Evolutionary conservation across 768 basidiomycete genomes (phyloP), one percentile per base, ranked within the genome.

Genomic region (Phanerochaete carnosa): DNA sequence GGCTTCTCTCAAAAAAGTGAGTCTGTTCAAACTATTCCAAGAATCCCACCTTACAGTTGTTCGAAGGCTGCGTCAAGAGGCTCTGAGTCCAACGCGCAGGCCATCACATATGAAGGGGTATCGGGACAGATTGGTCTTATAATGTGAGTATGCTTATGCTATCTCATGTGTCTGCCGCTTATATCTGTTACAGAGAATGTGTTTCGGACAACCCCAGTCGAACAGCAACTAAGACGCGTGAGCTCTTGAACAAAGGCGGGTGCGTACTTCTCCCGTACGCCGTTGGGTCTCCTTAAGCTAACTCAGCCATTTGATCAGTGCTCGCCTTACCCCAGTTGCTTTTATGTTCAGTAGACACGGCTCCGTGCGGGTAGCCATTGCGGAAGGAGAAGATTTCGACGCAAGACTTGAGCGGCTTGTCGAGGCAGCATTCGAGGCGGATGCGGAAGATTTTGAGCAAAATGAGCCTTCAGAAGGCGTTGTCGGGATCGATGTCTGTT

Each of bases 131-230:
- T 87, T 55, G 88, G 86, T 1, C 66, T 90, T 29, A 76, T 89
- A 55, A 80, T 89, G 88, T 86, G 68, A 74, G 85, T 74, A 33
- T 22, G 35, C 37, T 13, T 25, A 49, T 26, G 22, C 23, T 16
- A 16, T 29, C 29, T 23, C 51, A 32, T n/a, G 26, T 29, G 49
- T 33, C 9, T 7, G 32, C 26, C 22, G 7, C 29, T 52, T 22
- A 55, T 22, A 26, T 25, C 25, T 25, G 51, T 25, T 26, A 15
- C 64, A 85, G 84, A 70, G 84, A 85, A 64, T 86, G 83, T 65
- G 70, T 83, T 45, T 83, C 86, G n/a, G 81, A 88, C 67, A 89
- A 89, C 65, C 71, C 76, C 47, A 87, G 83, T 63, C 81, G 88
- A 32, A 88, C 88, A 23, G 75, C 83, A 52, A 80, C 83, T 63